Base-by-base conservation (phyloP, 2,329 filamentous ascomycete species). In the Botrytis pseudocinerea region DNA sequence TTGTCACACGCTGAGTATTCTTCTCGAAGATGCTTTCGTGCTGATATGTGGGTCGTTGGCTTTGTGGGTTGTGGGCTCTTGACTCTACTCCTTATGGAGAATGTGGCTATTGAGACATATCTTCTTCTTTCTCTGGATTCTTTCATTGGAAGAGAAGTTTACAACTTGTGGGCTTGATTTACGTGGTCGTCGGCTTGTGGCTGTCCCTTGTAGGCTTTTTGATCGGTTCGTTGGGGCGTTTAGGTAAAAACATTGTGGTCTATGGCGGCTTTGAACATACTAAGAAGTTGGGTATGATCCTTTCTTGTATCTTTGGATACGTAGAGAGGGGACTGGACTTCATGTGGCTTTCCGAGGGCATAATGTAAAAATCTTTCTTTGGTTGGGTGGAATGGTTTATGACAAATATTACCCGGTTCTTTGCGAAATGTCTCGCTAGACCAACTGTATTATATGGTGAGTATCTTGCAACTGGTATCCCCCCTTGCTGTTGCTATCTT, bases 21-120 rank as follows among this genome's bases (percentile, higher is more conserved):
- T 63, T 75, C 70, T 69, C 9, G 7, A 20, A 60, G 69, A 71
- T 73, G 75, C 71, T 64, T 72, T 66, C 69, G 71, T 74, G 74
- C 76, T 78, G 75, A 78, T 77, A 75, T 76, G 78, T 80, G 80
- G 79, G 78, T 76, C 76, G 77, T 79, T 76, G 77, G 79, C 78
- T 80, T 78, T 79, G 80, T 81, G 80, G 80, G 80, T 81, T 81
- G 80, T 81, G 76, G 79, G 80, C 80, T 81, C 79, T 81, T 80
- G 78, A 81, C 78, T 80, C 77, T 75, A 77, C 76, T 80, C 77
- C 78, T 79, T 76, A 73, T 75, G 78, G 78, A 80, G 79, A 70
- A 74, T 80, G 80, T 81, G 80, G 80, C 80, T 78, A 79, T 81
- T 81, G 80, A 80, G 78, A 81, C 79, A 76, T 77, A 68, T 76